A percentile compares a stretch with the other conserved stretches of the same genome.
Evolutionary conservation across 2,329 filamentous ascomycete species (phyloP).

Genomic region (Diaporthe helianthi): DNA sequence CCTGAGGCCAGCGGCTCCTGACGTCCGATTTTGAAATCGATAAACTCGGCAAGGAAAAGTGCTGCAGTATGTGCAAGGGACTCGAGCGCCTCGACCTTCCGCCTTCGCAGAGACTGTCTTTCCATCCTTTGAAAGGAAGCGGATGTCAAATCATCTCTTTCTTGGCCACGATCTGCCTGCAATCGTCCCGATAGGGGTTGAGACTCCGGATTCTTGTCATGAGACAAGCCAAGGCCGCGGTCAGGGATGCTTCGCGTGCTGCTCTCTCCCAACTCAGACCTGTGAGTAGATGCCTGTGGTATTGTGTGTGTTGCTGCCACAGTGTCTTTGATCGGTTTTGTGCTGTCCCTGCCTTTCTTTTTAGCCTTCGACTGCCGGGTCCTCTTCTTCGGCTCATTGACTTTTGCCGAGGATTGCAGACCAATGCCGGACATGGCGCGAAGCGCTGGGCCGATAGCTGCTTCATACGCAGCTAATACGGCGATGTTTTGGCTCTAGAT

Average conservation of each 20-base stretch:
- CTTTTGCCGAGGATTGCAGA: neutral
- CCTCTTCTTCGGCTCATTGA: neutral
- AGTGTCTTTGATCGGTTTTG: neutral
- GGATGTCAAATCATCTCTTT: neutral
- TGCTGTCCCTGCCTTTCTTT: neutral
- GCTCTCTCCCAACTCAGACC: neutral
- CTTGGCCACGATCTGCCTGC: neutral
- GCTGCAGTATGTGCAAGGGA: conserved; percentile 31
- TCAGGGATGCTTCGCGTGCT: neutral
- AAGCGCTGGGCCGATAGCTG: conserved; percentile 29
- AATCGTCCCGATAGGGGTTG: neutral
- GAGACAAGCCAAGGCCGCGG: neutral
- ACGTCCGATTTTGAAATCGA: conserved; percentile 2
- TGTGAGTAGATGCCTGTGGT: neutral
- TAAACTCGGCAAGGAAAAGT: conserved; percentile 30
- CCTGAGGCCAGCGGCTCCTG: neutral
- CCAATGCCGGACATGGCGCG: conserved; percentile 4
- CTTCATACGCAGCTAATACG: conserved; percentile 28
- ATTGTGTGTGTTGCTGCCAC: neutral
- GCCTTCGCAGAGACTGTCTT: conserved; percentile 28
- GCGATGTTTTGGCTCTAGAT: conserved; percentile 12
- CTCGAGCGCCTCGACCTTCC: conserved; percentile 34
- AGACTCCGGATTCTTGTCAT: neutral
- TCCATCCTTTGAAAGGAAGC: conserved; percentile 22
- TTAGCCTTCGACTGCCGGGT: neutral